Evolutionary conservation across 257 asterid genomes (phyloP).

Genomic region (Gardenia jasminoides): DNA sequence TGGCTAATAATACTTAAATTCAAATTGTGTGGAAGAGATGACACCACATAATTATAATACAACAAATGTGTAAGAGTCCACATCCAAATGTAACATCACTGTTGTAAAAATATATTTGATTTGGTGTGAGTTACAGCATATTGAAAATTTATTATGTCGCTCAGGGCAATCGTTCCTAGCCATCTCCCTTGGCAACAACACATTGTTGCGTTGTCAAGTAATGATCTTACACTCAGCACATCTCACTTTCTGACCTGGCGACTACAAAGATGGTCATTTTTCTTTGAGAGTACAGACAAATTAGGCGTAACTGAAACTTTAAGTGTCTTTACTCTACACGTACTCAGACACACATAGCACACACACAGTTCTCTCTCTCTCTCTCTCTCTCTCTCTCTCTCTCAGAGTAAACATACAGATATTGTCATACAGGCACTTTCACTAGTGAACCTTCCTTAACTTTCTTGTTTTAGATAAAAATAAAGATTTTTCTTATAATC

Average conservation of each 20-base stretch:
- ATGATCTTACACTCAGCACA: background rate
- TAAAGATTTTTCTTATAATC: background rate
- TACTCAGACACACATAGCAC: background rate
- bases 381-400: background rate
- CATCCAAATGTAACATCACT: too few species aligned
- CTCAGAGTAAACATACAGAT: background rate
- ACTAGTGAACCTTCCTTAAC: background rate
- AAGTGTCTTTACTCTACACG: background rate
- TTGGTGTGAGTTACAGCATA: too few species aligned
- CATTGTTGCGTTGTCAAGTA: conserved; percentile 9
- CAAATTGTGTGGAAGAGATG: too few species aligned
- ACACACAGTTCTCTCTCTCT: background rate
- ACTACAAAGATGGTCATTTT: background rate
- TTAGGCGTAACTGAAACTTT: conserved; percentile 6
- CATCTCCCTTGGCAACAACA: background rate
- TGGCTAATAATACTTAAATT: too few species aligned
- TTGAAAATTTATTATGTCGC: too few species aligned
- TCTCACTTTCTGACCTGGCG: background rate
- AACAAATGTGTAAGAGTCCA: too few species aligned
- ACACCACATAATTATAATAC: too few species aligned
- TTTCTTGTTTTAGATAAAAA: background rate
- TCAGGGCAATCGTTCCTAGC: too few species aligned
- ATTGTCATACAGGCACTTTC: background rate
- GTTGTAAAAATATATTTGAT: too few species aligned
- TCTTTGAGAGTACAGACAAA: background rate